Percentiles rank a stretch among this genome's conserved stretches.
phyloP scores from a whole-genome alignment of 345 rosid genomes.

The Mallotus nudiflorus region DNA sequence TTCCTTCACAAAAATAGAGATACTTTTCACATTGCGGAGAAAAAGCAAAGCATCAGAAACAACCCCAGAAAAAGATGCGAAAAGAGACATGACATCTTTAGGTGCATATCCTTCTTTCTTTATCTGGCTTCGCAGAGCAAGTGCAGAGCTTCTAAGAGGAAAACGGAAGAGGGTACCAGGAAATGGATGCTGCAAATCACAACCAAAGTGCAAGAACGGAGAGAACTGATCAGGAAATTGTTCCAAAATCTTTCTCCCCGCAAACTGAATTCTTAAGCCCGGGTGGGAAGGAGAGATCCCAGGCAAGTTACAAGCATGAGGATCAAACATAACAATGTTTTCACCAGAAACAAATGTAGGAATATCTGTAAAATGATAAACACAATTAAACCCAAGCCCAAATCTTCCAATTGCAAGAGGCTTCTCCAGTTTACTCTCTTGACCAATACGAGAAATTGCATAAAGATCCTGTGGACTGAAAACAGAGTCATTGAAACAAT shows the following conservation, averaged over 20 bases:
- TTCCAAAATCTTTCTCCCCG: constrained; percentile 81
- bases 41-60: constrained; percentile 82
- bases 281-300: constrained; percentile 97
- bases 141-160: constrained; percentile 75
- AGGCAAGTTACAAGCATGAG: constrained; percentile 90
- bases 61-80: constrained; percentile 70
- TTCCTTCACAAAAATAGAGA: constrained; percentile 80
- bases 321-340: constrained; percentile 96
- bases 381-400: constrained; percentile 97
- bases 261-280: constrained; percentile 87
- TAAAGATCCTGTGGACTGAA: constrained; percentile 93
- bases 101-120: constrained; percentile 78
- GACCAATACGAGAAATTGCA: constrained; percentile 98
- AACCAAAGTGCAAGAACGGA: constrained; percentile 90
- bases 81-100: constrained; percentile 85
- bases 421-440: constrained; percentile 94
- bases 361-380: constrained; percentile 93
- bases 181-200: constrained; percentile 77
- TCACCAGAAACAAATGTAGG: constrained; percentile 97
- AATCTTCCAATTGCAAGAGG: constrained; percentile 95
- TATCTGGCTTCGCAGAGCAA: constrained; percentile 81
- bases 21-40: constrained; percentile 73
- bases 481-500: constrained; percentile 91
- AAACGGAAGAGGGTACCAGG: constrained; percentile 95
- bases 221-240: constrained; percentile 98